Base-by-base conservation (phyloP, 345 rosid genomes). In the Draba incana region DNA sequence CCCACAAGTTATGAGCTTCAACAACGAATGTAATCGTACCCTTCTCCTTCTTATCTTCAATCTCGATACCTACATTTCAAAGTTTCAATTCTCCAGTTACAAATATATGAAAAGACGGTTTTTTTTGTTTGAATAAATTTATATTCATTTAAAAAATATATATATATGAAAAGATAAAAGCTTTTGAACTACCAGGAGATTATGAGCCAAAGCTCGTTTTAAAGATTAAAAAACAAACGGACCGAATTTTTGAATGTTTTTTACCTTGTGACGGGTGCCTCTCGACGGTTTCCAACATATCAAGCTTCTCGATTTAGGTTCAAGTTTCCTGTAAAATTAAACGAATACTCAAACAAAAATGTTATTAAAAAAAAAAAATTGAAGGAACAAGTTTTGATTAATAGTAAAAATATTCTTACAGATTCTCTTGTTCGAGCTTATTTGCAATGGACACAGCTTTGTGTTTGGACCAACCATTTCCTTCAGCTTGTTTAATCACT, bases 351-450 rank as follows among this genome's bases (percentile, higher is more conserved):
- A 47, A 67, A 60, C 54, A 13, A 52, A 28, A 4, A 27, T 2
- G n/a, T 15, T 11, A 1, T 0, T 4, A 0, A 1, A 13, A 8
- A 49, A 33, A 35, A 2, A 5, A 15, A 28, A n/a, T 4, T 9
- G 6, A 43, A 51, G 25, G 44, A 8, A 70, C 6, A 41, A 24
- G 2, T 23, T 23, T 39, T 30, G 31, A 43, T 15, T n/a, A 13
- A 42, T 20, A 20, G 20, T 8, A 53, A n/a, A n/a, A n/a, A 30
- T 15, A 33, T 65, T 83, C 97, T 44, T 79, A 95, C 99, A 95
- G 77, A 66, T 95, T 92, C 72, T 95, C 96, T 71, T 86, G 94
- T 79, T 95, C 99, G 51, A 95, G 97, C 83, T 85, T 95, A 57
- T 95, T 91, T 15, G 98, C 98, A 57, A 88, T 83, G 25, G 92